These are phyloP conservation scores for Pisolithus sp. DNA, from an alignment of 768 basidiomycete genomes.

Conservation along the genomic window DNA sequence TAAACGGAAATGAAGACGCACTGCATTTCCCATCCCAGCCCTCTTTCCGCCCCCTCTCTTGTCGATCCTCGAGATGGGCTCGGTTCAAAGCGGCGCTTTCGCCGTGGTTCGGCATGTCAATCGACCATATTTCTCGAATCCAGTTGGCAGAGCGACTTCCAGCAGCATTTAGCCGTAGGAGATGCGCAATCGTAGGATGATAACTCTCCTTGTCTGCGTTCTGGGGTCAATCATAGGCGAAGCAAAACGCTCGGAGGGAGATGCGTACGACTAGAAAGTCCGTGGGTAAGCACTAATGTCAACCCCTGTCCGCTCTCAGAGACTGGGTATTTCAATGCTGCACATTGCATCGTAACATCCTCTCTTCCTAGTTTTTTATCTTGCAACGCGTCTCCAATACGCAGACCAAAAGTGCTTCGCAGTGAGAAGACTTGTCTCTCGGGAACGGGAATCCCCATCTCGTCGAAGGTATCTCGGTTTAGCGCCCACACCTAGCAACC, in stretches of 20 bases:
- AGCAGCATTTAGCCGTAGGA: conserved; percentile 10
- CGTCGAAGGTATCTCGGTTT: background rate
- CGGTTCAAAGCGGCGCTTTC: conserved; percentile 29
- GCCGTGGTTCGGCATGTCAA: conserved; percentile 33
- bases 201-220: conserved; percentile 27
- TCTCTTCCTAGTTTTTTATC: background rate
- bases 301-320: conserved; percentile 10
- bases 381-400: background rate
- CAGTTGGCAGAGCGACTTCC: background rate
- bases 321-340: conserved; percentile 21
- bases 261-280: conserved; percentile 22
- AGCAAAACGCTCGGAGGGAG: background rate
- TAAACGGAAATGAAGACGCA: conserved; percentile 6
- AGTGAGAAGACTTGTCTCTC: conserved; percentile 15
- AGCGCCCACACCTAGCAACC: background rate
- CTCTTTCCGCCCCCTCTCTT: conserved; percentile 4
- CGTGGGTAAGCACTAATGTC: conserved; percentile 24
- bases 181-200: conserved; percentile 12
- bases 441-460: background rate
- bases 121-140: conserved; percentile 29
- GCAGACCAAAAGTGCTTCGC: conserved; percentile 11
- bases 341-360: conserved; percentile 12
- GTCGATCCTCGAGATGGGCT: conserved; percentile 16
- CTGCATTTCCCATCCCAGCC: conserved; percentile 13
- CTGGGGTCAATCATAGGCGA: conserved; percentile 3